phyloP scores from a whole-genome alignment of 306 rosid genomes.

The barrel medic (Medicago truncatula) region MtrunA17r5.0-ANR NC_053047.1:5492001-5492500 shows the following conservation, averaged over 20 bases:
- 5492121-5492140: too few species aligned
- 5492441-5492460: conserved; percentile 76
- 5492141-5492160: too few species aligned
- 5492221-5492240: conserved; percentile 75
- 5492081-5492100: too few species aligned
- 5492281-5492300: conserved; percentile 92
- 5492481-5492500: conserved; percentile 72
- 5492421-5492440: conserved; percentile 74
- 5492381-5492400: conserved; percentile 93
- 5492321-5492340: conserved; percentile 81
- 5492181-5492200: neutral
- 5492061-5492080: too few species aligned
- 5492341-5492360: conserved; percentile 87
- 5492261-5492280: conserved; percentile 88
- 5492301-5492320: conserved; percentile 86
- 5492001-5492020: too few species aligned
- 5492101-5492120: too few species aligned
- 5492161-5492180: neutral
- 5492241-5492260: conserved; percentile 91
- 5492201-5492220: conserved; percentile 66
- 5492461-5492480: conserved; percentile 66
- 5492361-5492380: conserved; percentile 79
- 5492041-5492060: too few species aligned
- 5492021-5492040: too few species aligned
- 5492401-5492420: conserved; percentile 97